Evolutionary conservation across 805 yeast genomes (phyloP), one percentile per base, ranked within the genome.

Genomic region (Yarrowia sp.): DNA sequence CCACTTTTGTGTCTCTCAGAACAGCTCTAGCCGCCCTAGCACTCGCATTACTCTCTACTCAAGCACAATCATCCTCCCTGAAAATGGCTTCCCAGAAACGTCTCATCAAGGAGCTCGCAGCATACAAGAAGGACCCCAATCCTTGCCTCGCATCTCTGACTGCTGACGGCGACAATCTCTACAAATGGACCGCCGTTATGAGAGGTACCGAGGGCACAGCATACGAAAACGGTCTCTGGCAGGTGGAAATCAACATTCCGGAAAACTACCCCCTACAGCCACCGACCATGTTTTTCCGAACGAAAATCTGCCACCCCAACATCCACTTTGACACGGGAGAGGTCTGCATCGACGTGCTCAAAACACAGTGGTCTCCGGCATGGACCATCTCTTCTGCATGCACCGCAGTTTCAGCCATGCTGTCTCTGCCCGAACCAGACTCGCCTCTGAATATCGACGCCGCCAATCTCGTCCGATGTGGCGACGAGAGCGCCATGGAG

Each of bases 201-300:
- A 48, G 39, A 42, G 83, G 83, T 55, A 80, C 79, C 5, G 72
- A 71, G 10, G 65, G 66, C 4, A 75, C 80, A 11, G 77, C 76
- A 1, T 82, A 75, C 69, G 82, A 80, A 68, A 77, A 68, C 9
- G 87, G 87, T 13, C 71, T 74, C 64, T 84, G 86, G 86, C 70
- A 68, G 41, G 72, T 84, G 14, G 72, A 70, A 13, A 83, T 84
- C 38, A 51, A 55, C 11, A 76, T 82, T 4, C 77, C 80, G 4
- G 47, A 65, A 6, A 71, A 71, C 33, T 84, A 84, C 69, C 87
- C 87, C 1, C 71, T 78, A 13, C 71, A 73, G 41, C 86, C 87
- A 0, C 87, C 87, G 5, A 71, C 66, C 11, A 78, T 84, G 69
- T 69, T 67, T 48, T 84, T 84, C 67, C 63, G 43, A n/a, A 71